Percentiles rank a stretch among this genome's conserved stretches.
These are phyloP conservation scores for Syncephalastrum racemosum DNA, from an alignment of 371 early-diverging fungal genomes.

Conservation along the genomic window DNA sequence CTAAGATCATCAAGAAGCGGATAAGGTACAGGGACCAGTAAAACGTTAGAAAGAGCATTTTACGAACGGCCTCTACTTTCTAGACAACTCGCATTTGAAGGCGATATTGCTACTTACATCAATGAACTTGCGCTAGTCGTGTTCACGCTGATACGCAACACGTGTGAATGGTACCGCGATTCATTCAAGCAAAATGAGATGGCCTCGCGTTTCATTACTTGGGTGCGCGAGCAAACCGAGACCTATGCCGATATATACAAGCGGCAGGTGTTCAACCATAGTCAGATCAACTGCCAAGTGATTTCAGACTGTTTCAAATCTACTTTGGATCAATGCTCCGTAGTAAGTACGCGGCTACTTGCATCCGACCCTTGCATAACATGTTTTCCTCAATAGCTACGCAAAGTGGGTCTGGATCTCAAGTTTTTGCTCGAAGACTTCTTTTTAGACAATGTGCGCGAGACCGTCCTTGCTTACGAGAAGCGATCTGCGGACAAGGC, in stretches of 20 bases:
- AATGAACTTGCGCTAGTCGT: constrained; percentile 83
- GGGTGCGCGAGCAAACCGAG: constrained; percentile 87
- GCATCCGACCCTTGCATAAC: not conserved
- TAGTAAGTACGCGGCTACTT: constrained; percentile 45
- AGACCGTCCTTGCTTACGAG: constrained; percentile 67
- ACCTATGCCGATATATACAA: constrained; percentile 84
- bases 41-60: constrained; percentile 1
- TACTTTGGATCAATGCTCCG: constrained; percentile 71
- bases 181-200: constrained; percentile 86
- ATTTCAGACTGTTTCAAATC: constrained; percentile 84
- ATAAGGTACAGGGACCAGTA: constrained; percentile 43
- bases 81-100: constrained; percentile 84
- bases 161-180: constrained; percentile 92
- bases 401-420: constrained; percentile 80
- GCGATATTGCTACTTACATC: constrained; percentile 82
- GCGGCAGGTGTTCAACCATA: constrained; percentile 81
- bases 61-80: not conserved
- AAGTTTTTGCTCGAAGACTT: constrained; percentile 82
- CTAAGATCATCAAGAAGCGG: constrained; percentile 76
- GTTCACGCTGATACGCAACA: constrained; percentile 87
- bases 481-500: constrained; percentile 48
- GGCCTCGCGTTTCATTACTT: constrained; percentile 90
- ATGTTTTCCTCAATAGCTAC: constrained; percentile 41
- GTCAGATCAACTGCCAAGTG: constrained; percentile 72
- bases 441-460: constrained; percentile 70